phyloP scores from a whole-genome alignment of 257 asterid genomes.

The Marsdenia floribunda region DNA sequence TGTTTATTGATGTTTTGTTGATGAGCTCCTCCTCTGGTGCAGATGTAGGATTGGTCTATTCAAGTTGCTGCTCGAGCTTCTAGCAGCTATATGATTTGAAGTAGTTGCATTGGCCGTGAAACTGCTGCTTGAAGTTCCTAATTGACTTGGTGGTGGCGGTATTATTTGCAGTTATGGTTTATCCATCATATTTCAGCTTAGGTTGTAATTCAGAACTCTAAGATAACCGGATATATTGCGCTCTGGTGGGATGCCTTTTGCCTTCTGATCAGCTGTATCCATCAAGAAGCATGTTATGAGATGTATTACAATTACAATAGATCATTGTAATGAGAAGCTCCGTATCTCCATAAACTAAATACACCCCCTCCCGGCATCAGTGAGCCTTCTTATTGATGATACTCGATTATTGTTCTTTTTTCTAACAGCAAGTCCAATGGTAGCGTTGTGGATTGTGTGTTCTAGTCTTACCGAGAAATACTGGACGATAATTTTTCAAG shows the following conservation, averaged over 20 bases:
- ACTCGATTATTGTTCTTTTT: no score
- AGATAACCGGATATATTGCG: background rate
- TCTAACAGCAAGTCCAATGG: background rate
- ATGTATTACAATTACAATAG: background rate
- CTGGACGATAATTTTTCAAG: background rate
- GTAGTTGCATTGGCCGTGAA: background rate
- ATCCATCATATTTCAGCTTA: background rate
- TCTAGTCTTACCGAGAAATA: background rate
- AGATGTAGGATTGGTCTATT: background rate
- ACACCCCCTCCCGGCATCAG: background rate
- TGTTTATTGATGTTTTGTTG: background rate
- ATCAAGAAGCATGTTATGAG: background rate
- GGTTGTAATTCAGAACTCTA: background rate
- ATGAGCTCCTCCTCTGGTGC: constrained; percentile 1
- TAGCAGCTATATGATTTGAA: background rate
- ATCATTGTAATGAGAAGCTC: background rate
- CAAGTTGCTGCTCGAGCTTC: background rate
- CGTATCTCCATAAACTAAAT: no score
- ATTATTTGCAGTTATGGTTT: background rate
- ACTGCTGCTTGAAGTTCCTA: background rate
- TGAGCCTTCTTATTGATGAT: no score
- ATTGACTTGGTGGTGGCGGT: no score
- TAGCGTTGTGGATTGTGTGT: background rate
- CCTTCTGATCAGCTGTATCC: background rate
- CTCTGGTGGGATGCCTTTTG: background rate